Evolutionary conservation across 345 rosid species (phyloP), one percentile per base, ranked within the genome.

Genomic region (Physaria fendleri): DNA sequence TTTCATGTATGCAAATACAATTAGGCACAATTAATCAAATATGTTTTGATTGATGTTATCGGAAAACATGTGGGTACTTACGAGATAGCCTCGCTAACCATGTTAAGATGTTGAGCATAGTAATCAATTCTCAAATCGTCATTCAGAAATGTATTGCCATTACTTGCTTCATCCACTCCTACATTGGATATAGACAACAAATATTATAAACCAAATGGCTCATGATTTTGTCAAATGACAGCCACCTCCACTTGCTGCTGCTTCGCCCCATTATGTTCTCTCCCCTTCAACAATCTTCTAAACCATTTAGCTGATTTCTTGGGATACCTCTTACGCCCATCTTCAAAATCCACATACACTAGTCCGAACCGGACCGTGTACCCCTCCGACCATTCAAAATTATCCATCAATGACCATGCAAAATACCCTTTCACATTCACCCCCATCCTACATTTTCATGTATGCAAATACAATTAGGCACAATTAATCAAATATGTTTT

Each of bases 391-490:
- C 82, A 78, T 28, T 78, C 79, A 12, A 62, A 75, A 32, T 78
- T 69, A 21, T 78, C 82, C 34, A 72, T 44, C 68, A 75, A 48
- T 6, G 82, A 75, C 82, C 82, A 78, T 1, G 68, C 73, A 3
- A 65, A 72, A 22, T 59, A 78, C 35, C 80, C 82, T 22, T 66
- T 75, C 14, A 75, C 78, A 23, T 70, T 64, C 42, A 40, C 78
- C 1, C 82, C 83, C 5, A 50, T 48, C 74, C 69, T 70, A 48
- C 53, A 63, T 39, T 56, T 51, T 23, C n/a, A 51, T 44, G 37
- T 33, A 6, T n/a, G n/a, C n/a, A 15, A 8, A 39, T 39, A 39
- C 4, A 3, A 4, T 8, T n/a, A n/a, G n/a, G n/a, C n/a, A n/a
- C n/a, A n/a, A n/a, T n/a, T n/a, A n/a, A n/a, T n/a, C n/a, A n/a